Conservation (phyloP, 768 basidiomycete species). For the Termitomyces sp. region DNA sequence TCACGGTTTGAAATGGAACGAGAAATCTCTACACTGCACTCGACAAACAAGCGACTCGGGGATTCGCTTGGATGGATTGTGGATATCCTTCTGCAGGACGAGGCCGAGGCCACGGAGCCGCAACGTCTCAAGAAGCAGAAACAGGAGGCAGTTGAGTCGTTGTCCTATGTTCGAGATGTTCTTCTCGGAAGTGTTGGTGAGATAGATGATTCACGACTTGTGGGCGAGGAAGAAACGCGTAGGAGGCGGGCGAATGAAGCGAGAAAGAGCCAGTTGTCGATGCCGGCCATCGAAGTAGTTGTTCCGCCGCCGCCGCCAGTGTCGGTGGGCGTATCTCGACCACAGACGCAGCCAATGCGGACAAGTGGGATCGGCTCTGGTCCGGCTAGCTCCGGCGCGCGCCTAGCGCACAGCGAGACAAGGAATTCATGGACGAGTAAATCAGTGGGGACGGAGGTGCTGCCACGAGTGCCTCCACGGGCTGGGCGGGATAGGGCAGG, state of each 20-base stretch:
- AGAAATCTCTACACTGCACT: conserved; percentile 48
- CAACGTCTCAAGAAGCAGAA: conserved; percentile 37
- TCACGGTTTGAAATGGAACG: conserved; percentile 67
- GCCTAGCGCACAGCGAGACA: conserved; percentile 42
- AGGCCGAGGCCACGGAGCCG: conserved; percentile 33
- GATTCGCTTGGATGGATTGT: conserved; percentile 72
- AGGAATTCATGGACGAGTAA: conserved; percentile 31
- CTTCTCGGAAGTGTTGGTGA: conserved; percentile 47
- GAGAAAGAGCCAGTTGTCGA: conserved; percentile 1
- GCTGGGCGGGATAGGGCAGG: conserved; percentile 20
- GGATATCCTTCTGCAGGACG: conserved; percentile 60
- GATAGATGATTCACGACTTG: conserved; percentile 63
- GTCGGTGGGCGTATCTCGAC: conserved; percentile 33
- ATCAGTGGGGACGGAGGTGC: conserved; percentile 31
- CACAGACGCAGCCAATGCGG: conserved; percentile 18
- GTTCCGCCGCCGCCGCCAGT: conserved; percentile 32
- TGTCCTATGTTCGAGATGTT: conserved; percentile 75
- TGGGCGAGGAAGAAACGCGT: conserved; percentile 43
- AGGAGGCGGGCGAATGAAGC: conserved; percentile 4
- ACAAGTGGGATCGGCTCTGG: conserved; percentile 8
- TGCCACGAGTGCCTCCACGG: conserved; percentile 46
- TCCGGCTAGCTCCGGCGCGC: conserved; percentile 7
- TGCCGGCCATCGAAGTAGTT: conserved; percentile 1
- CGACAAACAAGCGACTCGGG: conserved; percentile 60
- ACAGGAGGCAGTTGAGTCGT: conserved; percentile 66